These are phyloP conservation scores for Suillus alpinus DNA, from an alignment of 768 basidiomycete genomes.

Conservation along the genomic window DNA sequence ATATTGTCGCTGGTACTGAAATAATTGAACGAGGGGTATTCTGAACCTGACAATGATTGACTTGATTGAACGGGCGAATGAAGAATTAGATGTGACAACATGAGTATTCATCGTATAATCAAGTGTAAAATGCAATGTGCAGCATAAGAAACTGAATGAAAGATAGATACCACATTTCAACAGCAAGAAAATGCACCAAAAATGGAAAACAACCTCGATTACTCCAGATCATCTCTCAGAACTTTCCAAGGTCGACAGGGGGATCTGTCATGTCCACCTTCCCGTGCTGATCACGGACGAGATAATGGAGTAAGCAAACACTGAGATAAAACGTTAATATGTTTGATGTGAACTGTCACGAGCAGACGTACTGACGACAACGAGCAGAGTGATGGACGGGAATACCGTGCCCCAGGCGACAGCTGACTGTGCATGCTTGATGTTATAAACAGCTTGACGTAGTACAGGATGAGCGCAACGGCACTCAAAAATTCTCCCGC, in stretches of 20 bases:
- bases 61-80: not conserved
- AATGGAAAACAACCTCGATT: not conserved
- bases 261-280: slow-evolving; percentile 35
- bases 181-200: not conserved
- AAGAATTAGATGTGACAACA: not conserved
- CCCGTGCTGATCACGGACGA: slow-evolving; percentile 85
- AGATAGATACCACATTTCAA: not conserved
- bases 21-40: not conserved
- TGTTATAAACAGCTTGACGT: slow-evolving; percentile 86
- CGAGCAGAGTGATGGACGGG: slow-evolving; percentile 70
- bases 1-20: not conserved
- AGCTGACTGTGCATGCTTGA: slow-evolving; percentile 70
- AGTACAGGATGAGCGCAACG: slow-evolving; percentile 76
- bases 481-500: slow-evolving; percentile 81
- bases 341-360: not conserved
- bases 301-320: slow-evolving; percentile 82
- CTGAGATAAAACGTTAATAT: slow-evolving; percentile 28
- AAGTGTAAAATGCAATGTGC: not conserved
- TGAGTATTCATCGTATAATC: not conserved
- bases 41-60: not conserved
- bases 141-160: not conserved
- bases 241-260: slow-evolving; percentile 28
- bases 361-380: slow-evolving; percentile 68
- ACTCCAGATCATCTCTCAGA: slow-evolving; percentile 12
- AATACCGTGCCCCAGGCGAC: slow-evolving; percentile 78